Evolutionary conservation across 2,329 filamentous ascomycete genomes (phyloP), one percentile per base, ranked within the genome.

Genomic region (Fusarium drepaniforme): DNA sequence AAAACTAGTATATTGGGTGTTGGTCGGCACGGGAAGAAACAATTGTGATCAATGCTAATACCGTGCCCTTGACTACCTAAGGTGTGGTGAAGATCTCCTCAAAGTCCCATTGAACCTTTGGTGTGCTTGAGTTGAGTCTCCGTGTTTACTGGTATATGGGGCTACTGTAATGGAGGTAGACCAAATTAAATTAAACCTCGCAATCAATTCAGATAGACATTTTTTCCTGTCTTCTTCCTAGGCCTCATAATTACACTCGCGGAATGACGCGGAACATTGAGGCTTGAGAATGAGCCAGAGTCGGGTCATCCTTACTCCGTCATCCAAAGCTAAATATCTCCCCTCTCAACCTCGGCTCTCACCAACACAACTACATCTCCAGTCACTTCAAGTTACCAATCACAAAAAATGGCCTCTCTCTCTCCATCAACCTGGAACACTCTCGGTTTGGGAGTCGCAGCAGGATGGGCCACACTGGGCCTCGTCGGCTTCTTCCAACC

Each of bases 371-470:
- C 13, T 33, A 12, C n/a, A 21, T 33, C 49, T 2, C 49, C 49
- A 33, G 3, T 8, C 18, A 15, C 25, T n/a, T 13, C 16, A 2
- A n/a, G 3, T 33, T 15, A 33, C 2, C 1, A 2, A 33, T 16
- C 7, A 1, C 12, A 21, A 56, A 56, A 56, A 8, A 70, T 67
- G 68, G 21, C 35, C 18, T 35, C 25, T 6, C 18, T 72, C 21
- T 70, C 69, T 13, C 16, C 59, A 9, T 61, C 72, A 4, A 72
- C 75, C 6, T 77, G 74, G 74, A 76, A 71, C 56, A 40, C 67
- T 0, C 68, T 76, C 13, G 75, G 75, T 5, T 62, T 77, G 4
- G 71, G 74, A n/a, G 73, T 76, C 5, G 75, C 74, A 8, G 58
- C 51, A 15, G 59, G 66, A 15, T 77, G 70, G 65, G 49, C 67